These are phyloP conservation scores for Orbilia quercus DNA, from an alignment of 2,329 filamentous ascomycete genomes.

Conservation along the genomic window DNA sequence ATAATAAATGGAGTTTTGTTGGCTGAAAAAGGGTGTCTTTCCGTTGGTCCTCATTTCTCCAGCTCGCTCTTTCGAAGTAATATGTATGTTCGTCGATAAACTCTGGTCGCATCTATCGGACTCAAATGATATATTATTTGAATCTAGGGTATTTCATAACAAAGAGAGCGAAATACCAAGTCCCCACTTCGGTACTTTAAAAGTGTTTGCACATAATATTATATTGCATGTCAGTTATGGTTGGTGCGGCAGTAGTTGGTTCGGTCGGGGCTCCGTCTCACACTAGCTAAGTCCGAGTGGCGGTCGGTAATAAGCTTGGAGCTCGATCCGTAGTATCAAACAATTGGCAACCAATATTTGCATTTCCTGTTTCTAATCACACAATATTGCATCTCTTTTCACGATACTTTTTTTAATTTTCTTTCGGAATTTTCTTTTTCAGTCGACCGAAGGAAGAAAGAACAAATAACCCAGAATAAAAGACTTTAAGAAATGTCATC, in stretches of 20 bases:
- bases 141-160: constrained; percentile 22
- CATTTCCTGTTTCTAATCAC: not conserved
- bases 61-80: constrained; percentile 21
- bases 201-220: too few species aligned
- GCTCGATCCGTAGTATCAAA: not conserved
- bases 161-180: too few species aligned
- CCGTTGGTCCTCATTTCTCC: constrained; percentile 7
- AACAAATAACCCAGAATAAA: not conserved
- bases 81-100: constrained; percentile 43
- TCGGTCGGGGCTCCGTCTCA: too few species aligned
- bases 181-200: too few species aligned
- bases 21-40: constrained; percentile 49
- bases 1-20: constrained; percentile 55
- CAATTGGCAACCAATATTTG: not conserved
- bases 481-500: constrained; percentile 23
- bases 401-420: too few species aligned
- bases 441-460: too few species aligned
- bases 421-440: too few species aligned
- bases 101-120: constrained; percentile 1
- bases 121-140: constrained; percentile 4
- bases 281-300: constrained; percentile 47
- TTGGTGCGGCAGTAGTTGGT: too few species aligned
- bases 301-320: constrained; percentile 24
- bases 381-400: not conserved
- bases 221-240: too few species aligned